Percentiles rank a stretch among this genome's conserved stretches.
Conservation (phyloP, 208 protist genomes). For the Trypanosoma boissoni region DNA sequence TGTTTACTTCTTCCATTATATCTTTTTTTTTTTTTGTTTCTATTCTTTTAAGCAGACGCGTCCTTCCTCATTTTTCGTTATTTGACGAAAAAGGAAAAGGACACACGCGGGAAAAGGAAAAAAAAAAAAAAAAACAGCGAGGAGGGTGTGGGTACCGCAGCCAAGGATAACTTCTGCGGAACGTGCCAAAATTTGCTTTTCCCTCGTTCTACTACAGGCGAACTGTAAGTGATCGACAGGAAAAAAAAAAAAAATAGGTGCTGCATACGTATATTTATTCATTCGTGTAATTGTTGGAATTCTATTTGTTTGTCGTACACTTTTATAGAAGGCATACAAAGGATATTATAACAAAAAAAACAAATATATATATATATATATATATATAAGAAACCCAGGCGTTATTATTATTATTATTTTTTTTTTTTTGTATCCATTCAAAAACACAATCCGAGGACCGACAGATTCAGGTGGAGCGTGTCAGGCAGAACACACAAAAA, state of each 20-base stretch:
- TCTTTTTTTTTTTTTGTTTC: background rate
- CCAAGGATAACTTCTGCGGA: no score
- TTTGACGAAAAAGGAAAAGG: background rate
- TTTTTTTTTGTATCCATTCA: no score
- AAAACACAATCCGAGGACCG: no score
- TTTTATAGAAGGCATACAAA: background rate
- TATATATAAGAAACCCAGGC: no score
- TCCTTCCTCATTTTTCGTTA: constrained; percentile 1
- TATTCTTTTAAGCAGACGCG: background rate
- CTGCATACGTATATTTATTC: no score
- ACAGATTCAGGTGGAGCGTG: no score
- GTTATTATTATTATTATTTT: no score
- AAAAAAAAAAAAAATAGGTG: no score
- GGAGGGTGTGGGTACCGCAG: no score
- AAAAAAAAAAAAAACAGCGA: constrained; percentile 3
- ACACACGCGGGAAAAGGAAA: background rate
- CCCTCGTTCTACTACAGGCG: no score
- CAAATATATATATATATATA: constrained; percentile 11
- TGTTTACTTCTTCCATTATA: constrained; percentile 9
- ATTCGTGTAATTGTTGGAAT: background rate
- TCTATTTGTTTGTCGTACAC: background rate
- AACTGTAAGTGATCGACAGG: no score
- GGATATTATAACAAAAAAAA: background rate
- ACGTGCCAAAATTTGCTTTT: no score
- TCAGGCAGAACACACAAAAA: background rate